Percentiles rank a stretch among this genome's conserved stretches.
These are phyloP conservation scores for Cenococcum geophilum DNA, from an alignment of 495 filamentous ascomycete species.

Conservation along the genomic window DNA sequence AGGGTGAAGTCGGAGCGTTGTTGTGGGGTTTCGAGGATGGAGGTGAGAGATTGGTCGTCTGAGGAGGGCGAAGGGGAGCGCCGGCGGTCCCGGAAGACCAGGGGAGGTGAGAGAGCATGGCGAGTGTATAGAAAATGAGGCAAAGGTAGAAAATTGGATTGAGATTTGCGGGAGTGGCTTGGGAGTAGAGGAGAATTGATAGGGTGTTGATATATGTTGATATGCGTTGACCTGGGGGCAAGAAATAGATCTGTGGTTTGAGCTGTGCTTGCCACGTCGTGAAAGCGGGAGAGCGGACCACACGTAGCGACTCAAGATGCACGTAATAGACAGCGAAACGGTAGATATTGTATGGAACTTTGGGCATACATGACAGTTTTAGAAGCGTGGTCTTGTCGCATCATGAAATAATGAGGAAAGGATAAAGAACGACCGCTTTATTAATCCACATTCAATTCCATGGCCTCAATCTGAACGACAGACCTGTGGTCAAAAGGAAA, in stretches of 20 bases:
- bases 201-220: no score
- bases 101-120: conserved; percentile 7
- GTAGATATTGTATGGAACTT: no score
- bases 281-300: no score
- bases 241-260: no score
- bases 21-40: conserved; percentile 5
- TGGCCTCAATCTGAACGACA: neutral
- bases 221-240: no score
- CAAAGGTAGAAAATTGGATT: neutral
- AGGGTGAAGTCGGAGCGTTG: neutral
- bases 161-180: neutral
- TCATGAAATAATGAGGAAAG: neutral
- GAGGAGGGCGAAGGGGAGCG: neutral
- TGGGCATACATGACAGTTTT: no score
- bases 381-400: neutral
- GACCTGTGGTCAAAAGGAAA: conserved; percentile 1
- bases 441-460: neutral
- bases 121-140: neutral
- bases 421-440: neutral
- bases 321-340: no score
- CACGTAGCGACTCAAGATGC: no score
- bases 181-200: neutral
- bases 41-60: conserved; percentile 2
- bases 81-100: neutral
- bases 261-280: no score